Conservation (phyloP, 352 stramenopile genomes). For the Phytophthora sp. region DNA sequence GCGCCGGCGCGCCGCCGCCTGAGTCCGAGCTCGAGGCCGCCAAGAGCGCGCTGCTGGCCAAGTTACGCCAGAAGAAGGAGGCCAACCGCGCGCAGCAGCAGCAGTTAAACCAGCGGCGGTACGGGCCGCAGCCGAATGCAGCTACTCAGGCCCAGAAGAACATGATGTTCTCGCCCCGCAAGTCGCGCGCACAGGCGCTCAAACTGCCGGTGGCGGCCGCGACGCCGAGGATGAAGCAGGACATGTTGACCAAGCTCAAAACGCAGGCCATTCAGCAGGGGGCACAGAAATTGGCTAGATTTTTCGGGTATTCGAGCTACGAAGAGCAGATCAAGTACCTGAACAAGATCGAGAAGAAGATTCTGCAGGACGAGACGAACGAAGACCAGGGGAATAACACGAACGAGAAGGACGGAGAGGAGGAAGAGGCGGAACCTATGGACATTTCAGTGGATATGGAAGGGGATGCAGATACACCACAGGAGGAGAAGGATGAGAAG, state of each 20-base stretch:
- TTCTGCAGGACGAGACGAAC: slow-evolving; percentile 39
- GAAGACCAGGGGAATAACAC: slow-evolving; percentile 11
- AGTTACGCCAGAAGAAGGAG: slow-evolving; percentile 73
- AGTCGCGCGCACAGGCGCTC: slow-evolving; percentile 40
- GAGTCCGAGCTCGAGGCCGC: slow-evolving; percentile 61
- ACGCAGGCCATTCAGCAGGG: slow-evolving; percentile 71
- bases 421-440: slow-evolving; percentile 9
- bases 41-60: slow-evolving; percentile 63
- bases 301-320: slow-evolving; percentile 79
- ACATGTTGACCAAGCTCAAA: slow-evolving; percentile 58
- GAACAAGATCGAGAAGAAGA: slow-evolving; percentile 68
- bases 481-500: not conserved
- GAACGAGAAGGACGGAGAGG: slow-evolving; percentile 17
- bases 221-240: slow-evolving; percentile 64
- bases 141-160: not conserved
- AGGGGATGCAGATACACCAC: not conserved
- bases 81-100: slow-evolving; percentile 51
- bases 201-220: slow-evolving; percentile 60
- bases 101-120: slow-evolving; percentile 54
- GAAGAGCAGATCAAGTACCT: slow-evolving; percentile 74
- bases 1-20: slow-evolving; percentile 23
- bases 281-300: slow-evolving; percentile 67
- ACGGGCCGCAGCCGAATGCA: slow-evolving; percentile 21
- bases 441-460: not conserved
- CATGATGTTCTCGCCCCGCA: slow-evolving; percentile 42